Evolutionary conservation across 179 eudicot species (phyloP).

Genomic region (Silene coronaria): DNA sequence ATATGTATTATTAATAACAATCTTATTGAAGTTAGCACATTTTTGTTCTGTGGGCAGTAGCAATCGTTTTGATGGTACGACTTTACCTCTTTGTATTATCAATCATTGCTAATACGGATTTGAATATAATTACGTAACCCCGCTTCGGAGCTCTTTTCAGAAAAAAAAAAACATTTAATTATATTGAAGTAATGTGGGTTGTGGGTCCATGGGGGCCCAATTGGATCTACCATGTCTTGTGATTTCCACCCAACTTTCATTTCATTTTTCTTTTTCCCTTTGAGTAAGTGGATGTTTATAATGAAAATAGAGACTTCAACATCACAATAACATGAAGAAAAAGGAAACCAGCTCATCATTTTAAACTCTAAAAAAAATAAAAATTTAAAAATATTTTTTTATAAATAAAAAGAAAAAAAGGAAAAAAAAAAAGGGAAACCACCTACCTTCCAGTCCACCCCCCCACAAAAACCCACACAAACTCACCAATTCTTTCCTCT

Average conservation of each 20-base stretch:
- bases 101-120: too few relatives aligned
- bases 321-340: constrained; percentile 20
- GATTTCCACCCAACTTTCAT: not conserved
- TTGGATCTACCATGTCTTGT: constrained; percentile 16
- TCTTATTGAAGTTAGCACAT: too few relatives aligned
- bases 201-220: constrained; percentile 8
- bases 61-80: too few relatives aligned
- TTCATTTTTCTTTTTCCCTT: constrained; percentile 3
- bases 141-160: too few relatives aligned
- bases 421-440: constrained; percentile 19
- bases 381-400: not conserved
- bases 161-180: too few relatives aligned
- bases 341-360: not conserved
- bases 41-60: too few relatives aligned
- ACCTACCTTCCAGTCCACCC: constrained; percentile 30
- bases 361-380: not conserved
- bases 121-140: too few relatives aligned
- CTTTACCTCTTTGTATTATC: too few relatives aligned
- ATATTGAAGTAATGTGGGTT: not conserved
- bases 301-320: constrained; percentile 23
- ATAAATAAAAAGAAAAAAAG: not conserved
- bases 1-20: too few relatives aligned
- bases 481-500: not conserved
- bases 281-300: not conserved
- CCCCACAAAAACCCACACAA: constrained; percentile 16